phyloP scores from a whole-genome alignment of 768 basidiomycete genomes.

The Tephrocybe sp. region DNA sequence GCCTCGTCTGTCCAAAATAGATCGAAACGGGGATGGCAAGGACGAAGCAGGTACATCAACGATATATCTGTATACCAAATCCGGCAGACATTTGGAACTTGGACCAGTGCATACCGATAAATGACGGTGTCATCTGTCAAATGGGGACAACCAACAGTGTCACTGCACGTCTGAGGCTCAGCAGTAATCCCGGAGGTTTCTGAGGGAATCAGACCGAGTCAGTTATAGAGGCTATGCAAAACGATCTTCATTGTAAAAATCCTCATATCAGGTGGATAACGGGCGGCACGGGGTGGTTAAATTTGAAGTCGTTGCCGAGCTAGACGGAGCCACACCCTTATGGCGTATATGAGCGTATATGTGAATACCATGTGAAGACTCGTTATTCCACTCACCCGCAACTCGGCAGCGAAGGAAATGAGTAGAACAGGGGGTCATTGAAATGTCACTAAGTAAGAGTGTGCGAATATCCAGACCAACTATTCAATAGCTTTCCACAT shows the following conservation, averaged over 20 bases:
- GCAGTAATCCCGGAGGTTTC: neutral
- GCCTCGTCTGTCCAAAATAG: constrained; percentile 29
- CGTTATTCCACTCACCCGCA: no score
- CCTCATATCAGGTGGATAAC: neutral
- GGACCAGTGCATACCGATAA: constrained; percentile 8
- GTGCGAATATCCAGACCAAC: no score
- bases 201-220: constrained; percentile 12
- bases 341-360: no score
- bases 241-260: neutral
- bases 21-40: constrained; percentile 25
- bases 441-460: neutral
- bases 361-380: no score
- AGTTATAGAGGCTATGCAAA: constrained; percentile 12
- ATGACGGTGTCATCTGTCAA: constrained; percentile 12
- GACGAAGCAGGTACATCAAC: constrained; percentile 16
- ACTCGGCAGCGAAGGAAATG: no score
- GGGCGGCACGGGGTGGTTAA: neutral
- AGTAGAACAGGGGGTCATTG: neutral
- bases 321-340: neutral
- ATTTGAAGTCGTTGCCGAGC: neutral
- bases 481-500: neutral
- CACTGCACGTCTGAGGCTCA: constrained; percentile 4
- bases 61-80: constrained; percentile 8
- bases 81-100: constrained; percentile 10
- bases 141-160: constrained; percentile 12